Evolutionary conservation across 345 rosid species (phyloP).

Genomic region (Laguncularia racemosa): DNA sequence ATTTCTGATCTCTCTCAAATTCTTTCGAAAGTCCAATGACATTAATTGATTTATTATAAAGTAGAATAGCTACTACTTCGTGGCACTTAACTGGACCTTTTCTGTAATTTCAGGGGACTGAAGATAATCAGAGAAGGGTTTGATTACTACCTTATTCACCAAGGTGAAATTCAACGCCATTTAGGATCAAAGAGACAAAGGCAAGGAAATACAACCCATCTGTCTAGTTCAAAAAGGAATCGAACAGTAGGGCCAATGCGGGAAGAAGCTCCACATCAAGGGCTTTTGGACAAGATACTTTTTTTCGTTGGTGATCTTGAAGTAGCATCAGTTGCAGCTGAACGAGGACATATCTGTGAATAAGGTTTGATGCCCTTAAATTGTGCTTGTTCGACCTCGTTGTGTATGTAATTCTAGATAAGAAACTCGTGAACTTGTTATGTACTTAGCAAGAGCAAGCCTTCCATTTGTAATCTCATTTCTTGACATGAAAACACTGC

Average conservation of each 20-base stretch:
- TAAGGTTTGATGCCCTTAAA: background rate
- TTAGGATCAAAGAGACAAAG: slow-evolving; percentile 34
- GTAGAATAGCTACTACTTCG: background rate
- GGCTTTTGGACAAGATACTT: slow-evolving; percentile 40
- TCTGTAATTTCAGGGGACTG: slow-evolving; percentile 32
- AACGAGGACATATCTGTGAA: slow-evolving; percentile 21
- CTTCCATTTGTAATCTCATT: too few relatives aligned
- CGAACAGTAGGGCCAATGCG: background rate
- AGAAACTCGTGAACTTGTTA: too few relatives aligned
- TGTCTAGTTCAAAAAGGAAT: slow-evolving; percentile 2
- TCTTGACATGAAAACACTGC: too few relatives aligned
- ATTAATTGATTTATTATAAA: too few relatives aligned
- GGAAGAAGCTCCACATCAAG: slow-evolving; percentile 20
- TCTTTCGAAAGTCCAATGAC: too few relatives aligned
- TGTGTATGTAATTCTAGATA: background rate
- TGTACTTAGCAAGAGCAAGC: too few relatives aligned
- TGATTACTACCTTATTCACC: slow-evolving; percentile 43
- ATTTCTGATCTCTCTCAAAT: too few relatives aligned
- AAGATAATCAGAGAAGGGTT: slow-evolving; percentile 52
- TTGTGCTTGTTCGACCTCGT: background rate
- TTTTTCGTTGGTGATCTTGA: slow-evolving; percentile 56
- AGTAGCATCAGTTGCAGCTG: slow-evolving; percentile 37
- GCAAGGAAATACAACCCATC: slow-evolving; percentile 2
- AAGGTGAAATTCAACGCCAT: slow-evolving; percentile 44
- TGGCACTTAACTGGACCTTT: background rate